These are phyloP conservation scores for Metschnikowia aberdeeniae DNA, from an alignment of 805 yeast species.

Conservation along the genomic window DNA sequence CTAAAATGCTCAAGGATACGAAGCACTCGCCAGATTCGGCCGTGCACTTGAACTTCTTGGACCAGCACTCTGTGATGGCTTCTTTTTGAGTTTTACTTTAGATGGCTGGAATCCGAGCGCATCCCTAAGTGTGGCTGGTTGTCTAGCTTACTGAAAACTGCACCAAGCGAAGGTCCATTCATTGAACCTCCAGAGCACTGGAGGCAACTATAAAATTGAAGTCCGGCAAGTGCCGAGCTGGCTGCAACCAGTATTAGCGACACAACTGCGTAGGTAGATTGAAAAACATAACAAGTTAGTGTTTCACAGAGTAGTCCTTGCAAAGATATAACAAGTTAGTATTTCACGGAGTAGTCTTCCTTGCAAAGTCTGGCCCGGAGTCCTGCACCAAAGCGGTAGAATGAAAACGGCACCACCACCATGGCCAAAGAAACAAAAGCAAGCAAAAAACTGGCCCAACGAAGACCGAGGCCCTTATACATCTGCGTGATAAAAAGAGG, in stretches of 20 bases:
- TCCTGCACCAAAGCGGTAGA: constrained; percentile 60
- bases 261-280: too few relatives aligned
- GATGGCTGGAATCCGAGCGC: too few relatives aligned
- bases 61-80: background rate
- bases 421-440: constrained; percentile 76
- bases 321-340: constrained; percentile 27
- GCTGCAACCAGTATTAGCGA: too few relatives aligned
- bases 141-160: too few relatives aligned
- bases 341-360: constrained; percentile 47
- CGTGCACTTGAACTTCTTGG: background rate
- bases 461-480: constrained; percentile 69
- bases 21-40: constrained; percentile 38
- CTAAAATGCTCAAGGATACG: constrained; percentile 46
- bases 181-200: too few relatives aligned
- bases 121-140: too few relatives aligned
- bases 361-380: constrained; percentile 64
- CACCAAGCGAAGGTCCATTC: too few relatives aligned
- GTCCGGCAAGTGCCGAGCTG: too few relatives aligned
- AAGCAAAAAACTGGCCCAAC: constrained; percentile 78
- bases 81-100: background rate
- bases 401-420: constrained; percentile 68
- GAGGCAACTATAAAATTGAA: too few relatives aligned
- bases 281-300: background rate
- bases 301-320: constrained; percentile 45
- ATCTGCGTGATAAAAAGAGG: constrained; percentile 78